phyloP scores from a whole-genome alignment of 1,139 yeast species.

The Kodamaea ohmeri region DNA sequence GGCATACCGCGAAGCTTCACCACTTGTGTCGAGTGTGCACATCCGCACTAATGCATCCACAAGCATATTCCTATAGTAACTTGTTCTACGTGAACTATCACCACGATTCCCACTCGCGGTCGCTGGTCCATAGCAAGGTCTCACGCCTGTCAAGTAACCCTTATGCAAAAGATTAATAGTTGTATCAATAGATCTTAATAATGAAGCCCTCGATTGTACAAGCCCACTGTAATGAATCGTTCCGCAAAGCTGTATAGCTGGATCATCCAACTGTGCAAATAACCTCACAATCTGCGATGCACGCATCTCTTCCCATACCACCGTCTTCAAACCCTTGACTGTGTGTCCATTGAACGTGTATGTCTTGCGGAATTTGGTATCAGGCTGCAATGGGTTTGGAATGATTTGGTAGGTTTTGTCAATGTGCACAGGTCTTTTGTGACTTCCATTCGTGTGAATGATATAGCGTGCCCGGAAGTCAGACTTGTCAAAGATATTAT shows the following conservation, averaged over 20 bases:
- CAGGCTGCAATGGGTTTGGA: constrained; percentile 19
- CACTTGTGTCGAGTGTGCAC: constrained; percentile 21
- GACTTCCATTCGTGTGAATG: constrained; percentile 22
- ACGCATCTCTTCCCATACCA: constrained; percentile 37
- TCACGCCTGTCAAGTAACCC: constrained; percentile 31
- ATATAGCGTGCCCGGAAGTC: constrained; percentile 44
- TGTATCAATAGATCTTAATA: constrained; percentile 19
- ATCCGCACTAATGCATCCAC: constrained; percentile 31
- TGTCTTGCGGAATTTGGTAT: constrained; percentile 19
- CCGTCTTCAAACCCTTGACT: constrained; percentile 19
- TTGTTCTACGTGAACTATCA: constrained; percentile 24
- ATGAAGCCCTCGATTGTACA: constrained; percentile 17
- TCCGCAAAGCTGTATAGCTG: constrained; percentile 34
- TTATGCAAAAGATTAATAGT: constrained; percentile 26
- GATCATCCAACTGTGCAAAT: constrained; percentile 34
- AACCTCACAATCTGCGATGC: constrained; percentile 36
- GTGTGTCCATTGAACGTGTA: constrained; percentile 20
- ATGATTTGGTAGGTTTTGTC: constrained; percentile 32
- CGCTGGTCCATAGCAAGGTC: constrained; percentile 26
- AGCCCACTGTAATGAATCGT: constrained; percentile 29
- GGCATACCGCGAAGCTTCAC: constrained; percentile 21
- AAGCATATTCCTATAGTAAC: constrained; percentile 33
- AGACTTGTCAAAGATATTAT: constrained; percentile 47
- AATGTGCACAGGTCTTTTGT: constrained; percentile 24
- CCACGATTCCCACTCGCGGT: constrained; percentile 32